A percentile compares a stretch with the other conserved stretches of the same genome.
Conservation (phyloP, 2,329 filamentous ascomycete species). For the Hypoxylon rubiginosum region DNA sequence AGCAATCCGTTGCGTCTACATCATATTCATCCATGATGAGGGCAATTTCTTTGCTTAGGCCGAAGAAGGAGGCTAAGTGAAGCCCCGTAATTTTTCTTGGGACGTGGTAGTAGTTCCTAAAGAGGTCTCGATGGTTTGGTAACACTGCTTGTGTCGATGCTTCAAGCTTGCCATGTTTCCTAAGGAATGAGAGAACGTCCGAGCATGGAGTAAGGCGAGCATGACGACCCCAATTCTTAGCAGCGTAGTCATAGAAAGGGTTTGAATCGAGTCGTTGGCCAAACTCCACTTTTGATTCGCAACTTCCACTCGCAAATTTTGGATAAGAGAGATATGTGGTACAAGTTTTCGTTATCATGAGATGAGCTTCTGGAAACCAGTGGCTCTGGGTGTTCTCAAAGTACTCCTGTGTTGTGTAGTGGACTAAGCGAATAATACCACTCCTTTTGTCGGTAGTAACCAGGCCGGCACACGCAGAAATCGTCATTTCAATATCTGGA, state of each 20-base stretch:
- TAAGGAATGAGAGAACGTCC: background rate
- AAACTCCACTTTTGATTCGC: too few relatives aligned
- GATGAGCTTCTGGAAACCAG: slow-evolving; percentile 53
- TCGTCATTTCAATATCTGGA: slow-evolving; percentile 50
- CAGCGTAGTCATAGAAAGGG: too few relatives aligned
- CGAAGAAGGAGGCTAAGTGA: slow-evolving; percentile 3
- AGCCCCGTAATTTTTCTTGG: background rate
- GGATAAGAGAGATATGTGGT: slow-evolving; percentile 55
- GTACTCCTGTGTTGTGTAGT: slow-evolving; percentile 63
- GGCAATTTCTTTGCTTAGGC: background rate
- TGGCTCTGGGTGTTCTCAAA: slow-evolving; percentile 49
- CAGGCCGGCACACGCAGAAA: slow-evolving; percentile 58
- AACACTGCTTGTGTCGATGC: background rate
- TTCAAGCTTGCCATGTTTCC: background rate
- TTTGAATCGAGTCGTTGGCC: too few relatives aligned
- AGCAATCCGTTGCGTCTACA: background rate
- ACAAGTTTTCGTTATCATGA: slow-evolving; percentile 50
- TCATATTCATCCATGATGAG: slow-evolving; percentile 1
- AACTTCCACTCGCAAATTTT: background rate
- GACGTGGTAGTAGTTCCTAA: background rate
- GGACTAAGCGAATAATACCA: slow-evolving; percentile 57
- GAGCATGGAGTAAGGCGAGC: background rate
- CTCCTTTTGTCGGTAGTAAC: slow-evolving; percentile 58
- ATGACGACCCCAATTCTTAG: too few relatives aligned
- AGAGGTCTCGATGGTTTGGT: background rate